Base-by-base conservation (phyloP, 2,329 filamentous ascomycete genomes). In the Pestalotiopsis sp. region DNA sequence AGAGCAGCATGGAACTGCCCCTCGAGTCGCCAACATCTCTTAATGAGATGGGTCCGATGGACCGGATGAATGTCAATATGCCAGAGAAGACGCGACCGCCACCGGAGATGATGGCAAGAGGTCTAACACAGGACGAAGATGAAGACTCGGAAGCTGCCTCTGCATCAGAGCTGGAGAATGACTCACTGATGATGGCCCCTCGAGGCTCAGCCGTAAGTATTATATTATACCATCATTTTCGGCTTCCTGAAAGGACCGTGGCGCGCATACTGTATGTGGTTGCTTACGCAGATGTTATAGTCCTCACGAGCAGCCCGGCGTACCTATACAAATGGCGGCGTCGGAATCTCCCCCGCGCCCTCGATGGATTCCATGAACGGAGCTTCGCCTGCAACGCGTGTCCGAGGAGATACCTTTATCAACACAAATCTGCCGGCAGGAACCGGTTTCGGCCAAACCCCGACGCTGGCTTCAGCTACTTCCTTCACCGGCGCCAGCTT, bases 1-100 rank as follows among this genome's bases (percentile, higher is more conserved):
- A 97, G 76, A 97, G 93, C 77, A 97, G 93, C 71, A 96, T 95
- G 89, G 96, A 99, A 78, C 84, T 99, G 70, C 96, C 96, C 1
- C 86, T 99, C 31, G 96, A 99, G 79, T 95, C 95, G 17, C 95
- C 96, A 1, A 90, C 90, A 1, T 93, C 92, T 6, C 81, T 89
- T 20, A 91, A 90, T 72, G 96, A 99, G 81, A 92, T 88, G 67
- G 95, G 95, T 1, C 96, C 96, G 2, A 88, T 92, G 73, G 94
- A 98, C 80, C 91, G 94, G 70, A 95, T 92, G 82, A 95, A 97
- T 78, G 91, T 97, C 70, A 91, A 89, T 77, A 91, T 98, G 67
- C 95, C 95, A 23, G 94, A 97, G 69, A 93, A 94, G 79, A 97
- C 95, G 13, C 89, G 95, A 69, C 94, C 94, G 5, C 96, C 96